Evolutionary conservation across 305 asterid genomes (phyloP), one percentile per base, ranked within the genome.

Genomic region (Rubia occidens): DNA sequence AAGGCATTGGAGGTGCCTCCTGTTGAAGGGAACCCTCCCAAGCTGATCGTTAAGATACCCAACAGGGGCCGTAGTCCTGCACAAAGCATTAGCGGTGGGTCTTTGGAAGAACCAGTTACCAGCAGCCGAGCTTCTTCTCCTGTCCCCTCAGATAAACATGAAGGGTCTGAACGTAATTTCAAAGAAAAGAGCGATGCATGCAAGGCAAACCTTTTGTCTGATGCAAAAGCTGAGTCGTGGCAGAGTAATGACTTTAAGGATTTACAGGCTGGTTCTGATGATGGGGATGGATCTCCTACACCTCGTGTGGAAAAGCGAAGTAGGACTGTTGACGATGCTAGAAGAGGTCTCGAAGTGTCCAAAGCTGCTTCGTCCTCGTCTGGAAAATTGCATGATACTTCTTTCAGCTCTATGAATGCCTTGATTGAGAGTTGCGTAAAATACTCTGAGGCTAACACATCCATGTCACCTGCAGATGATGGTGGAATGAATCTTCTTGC

Each of bases 51-150:
- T 44, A 86, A 84, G 81, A 72, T 88, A 62, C 80, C 89, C 59
- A 86, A 80, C 69, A 70, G 78, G 24, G 83, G 79, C 2, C 79
- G 82, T 11, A 81, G 85, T 75, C 90, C 90, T 75, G 84, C 82
- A 17, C 88, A 74, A 71, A 80, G 84, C 60, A 78, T 58, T 24
- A 76, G 75, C 72, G 86, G 81, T 60, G 89, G 77, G 59, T 83
- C 86, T n/a, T 69, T 68, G 6, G 95, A 82, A 67, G 92, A 88
- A 69, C 77, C 83, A 26, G 67, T 73, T 68, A 73, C 70, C 80
- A 80, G 78, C 72, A 85, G 86, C 77, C 77, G 76, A 53, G 87
- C 77, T 79, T 84, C 95, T 73, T 83, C 89, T 74, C 88, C 88
- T 11, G 80, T 74, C 70, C 71, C 74, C 69, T 66, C 76, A 18